Evolutionary conservation across 228 moss, liverwort and hornwort genomes (phyloP), one percentile per base, ranked within the genome.

Genomic region (Sphagnum fallax): DNA sequence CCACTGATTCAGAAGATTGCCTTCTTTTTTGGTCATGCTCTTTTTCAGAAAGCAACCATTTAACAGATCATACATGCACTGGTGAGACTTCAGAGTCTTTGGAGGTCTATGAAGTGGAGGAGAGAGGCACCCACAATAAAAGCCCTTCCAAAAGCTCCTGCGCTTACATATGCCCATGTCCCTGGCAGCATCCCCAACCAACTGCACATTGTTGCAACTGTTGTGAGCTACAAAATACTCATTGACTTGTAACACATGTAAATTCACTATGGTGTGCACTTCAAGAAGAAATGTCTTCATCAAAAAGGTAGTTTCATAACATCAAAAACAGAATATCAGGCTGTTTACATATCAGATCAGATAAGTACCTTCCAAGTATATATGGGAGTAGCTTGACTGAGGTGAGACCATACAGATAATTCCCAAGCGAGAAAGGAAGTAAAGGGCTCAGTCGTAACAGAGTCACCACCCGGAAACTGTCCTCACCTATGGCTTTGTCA

Each of bases 101-200:
- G 47, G 5, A 62, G 6, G 5, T 62, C 6, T 62, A 16, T 13
- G 9, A 62, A 13, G 13, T 62, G 16, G 4, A 32, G 32, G 32
- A 65, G 32, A 18, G 49, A 50, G 53, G 18, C 60, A 81, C 95
- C 80, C 77, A 95, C 95, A 73, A 87, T 89, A 67, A 93, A 88
- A 57, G 85, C 83, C 69, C 93, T 82, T 79, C 97, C 91, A 63
- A 97, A 81, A 18, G 97, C 97, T 71, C 97, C 97, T 10, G 97
- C 97, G 67, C 97, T 93, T 49, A 93, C 97, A 67, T 97, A 97
- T 48, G 93, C 97, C 93, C 93, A 97, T 47, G 97, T 81, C 61
- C 97, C 97, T 71, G 97, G 97, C 57, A 97, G 83, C 97, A 97
- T 97, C 62, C 97, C 97, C 78, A 97, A 70, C 93, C 97, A 97